Evolutionary conservation across 345 rosid species (phyloP).

Genomic region (Brassica juncea): DNA sequence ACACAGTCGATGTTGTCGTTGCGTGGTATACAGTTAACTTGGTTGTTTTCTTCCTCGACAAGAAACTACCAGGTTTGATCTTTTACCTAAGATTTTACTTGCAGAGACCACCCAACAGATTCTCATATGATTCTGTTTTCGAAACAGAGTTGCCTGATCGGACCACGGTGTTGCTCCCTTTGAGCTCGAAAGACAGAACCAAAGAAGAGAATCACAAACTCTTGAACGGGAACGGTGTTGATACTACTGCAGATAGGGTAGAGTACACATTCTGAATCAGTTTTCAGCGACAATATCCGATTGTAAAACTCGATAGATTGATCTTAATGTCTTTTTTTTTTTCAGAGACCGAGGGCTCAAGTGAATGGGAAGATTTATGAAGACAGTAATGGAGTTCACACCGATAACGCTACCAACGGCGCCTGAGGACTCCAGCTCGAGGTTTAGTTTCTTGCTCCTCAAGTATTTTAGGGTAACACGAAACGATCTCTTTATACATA

Average conservation of each 20-base stretch:
- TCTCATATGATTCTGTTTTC: slow-evolving; percentile 27
- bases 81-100: neutral
- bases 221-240: slow-evolving; percentile 71
- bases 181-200: slow-evolving; percentile 69
- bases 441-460: slow-evolving; percentile 22
- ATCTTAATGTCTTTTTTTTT: neutral
- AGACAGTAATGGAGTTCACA: slow-evolving; percentile 59
- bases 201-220: slow-evolving; percentile 91
- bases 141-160: slow-evolving; percentile 89
- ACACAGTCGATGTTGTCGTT: slow-evolving; percentile 90
- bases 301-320: neutral
- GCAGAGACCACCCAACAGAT: neutral
- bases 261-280: slow-evolving; percentile 49
- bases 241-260: slow-evolving; percentile 77
- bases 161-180: slow-evolving; percentile 61
- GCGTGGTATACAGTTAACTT: slow-evolving; percentile 99
- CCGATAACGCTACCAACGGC: slow-evolving; percentile 58
- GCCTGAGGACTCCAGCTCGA: slow-evolving; percentile 40
- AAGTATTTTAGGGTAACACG: slow-evolving; percentile 26
- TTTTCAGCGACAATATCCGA: neutral
- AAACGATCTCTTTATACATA: neutral
- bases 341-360: slow-evolving; percentile 77
- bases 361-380: slow-evolving; percentile 75
- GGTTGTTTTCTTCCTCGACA: slow-evolving; percentile 87
- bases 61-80: slow-evolving; percentile 82